phyloP scores from a whole-genome alignment of 768 basidiomycete genomes.

The Gymnopilus junonius region DNA sequence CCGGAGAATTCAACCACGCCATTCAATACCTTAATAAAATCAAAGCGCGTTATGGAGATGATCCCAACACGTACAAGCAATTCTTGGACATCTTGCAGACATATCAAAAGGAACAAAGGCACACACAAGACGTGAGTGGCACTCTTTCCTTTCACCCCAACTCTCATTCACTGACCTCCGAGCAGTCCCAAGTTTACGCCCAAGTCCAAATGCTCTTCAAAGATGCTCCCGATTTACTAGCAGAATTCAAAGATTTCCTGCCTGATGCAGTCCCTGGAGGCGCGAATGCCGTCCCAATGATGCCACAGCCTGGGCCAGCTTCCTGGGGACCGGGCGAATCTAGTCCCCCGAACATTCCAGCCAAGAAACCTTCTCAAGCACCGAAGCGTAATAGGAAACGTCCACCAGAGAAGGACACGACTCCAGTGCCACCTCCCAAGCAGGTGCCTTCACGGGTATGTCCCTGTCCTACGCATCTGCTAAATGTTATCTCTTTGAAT shows the following conservation, averaged over 20 bases:
- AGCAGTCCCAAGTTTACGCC: conserved; percentile 72
- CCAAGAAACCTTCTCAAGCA: conserved; percentile 49
- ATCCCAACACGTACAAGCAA: conserved; percentile 91
- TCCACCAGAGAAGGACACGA: conserved; percentile 67
- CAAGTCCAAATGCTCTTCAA: conserved; percentile 85
- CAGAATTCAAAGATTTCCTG: conserved; percentile 82
- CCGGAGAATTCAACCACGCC: conserved; percentile 87
- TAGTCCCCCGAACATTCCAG: conserved; percentile 41
- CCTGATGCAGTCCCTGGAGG: conserved; percentile 60
- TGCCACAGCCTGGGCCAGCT: conserved; percentile 49
- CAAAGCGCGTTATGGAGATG: conserved; percentile 86
- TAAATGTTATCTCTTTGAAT: background rate
- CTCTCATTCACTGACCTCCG: background rate
- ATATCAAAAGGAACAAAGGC: conserved; percentile 83
- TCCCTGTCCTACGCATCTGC: conserved; percentile 3
- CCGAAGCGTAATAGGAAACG: conserved; percentile 63
- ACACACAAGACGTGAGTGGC: conserved; percentile 67
- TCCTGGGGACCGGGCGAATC: conserved; percentile 47
- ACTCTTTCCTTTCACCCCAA: conserved; percentile 10
- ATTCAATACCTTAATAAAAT: conserved; percentile 99
- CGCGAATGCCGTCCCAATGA: conserved; percentile 47
- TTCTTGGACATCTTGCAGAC: conserved; percentile 89
- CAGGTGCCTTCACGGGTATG: conserved; percentile 40
- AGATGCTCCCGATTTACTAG: conserved; percentile 77
- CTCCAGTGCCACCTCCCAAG: conserved; percentile 60